Conservation (phyloP, 768 basidiomycete genomes). For the Steccherinum ochraceum region DNA sequence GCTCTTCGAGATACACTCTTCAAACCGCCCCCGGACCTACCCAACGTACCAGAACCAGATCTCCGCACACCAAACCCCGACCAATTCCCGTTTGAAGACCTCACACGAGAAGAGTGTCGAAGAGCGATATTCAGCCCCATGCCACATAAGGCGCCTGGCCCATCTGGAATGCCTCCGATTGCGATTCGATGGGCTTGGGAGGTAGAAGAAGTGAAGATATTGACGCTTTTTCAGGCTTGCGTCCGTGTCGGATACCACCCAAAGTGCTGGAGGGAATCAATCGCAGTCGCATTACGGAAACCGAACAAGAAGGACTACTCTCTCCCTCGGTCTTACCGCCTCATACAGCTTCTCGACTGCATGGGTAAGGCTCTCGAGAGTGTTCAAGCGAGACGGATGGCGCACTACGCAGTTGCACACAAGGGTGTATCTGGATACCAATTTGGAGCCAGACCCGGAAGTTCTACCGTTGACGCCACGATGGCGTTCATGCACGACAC, state of each 20-base stretch:
- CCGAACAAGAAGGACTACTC: slow-evolving; percentile 31
- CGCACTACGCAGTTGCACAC: slow-evolving; percentile 16
- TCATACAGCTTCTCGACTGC: slow-evolving; percentile 29
- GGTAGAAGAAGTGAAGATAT: not conserved
- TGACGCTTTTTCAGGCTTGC: not conserved
- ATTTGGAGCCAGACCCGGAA: slow-evolving; percentile 16
- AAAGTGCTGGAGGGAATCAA: slow-evolving; percentile 15
- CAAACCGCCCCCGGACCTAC: not conserved
- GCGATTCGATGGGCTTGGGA: not conserved
- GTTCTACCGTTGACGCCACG: slow-evolving; percentile 13
- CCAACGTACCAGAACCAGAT: no score
- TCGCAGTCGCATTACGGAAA: slow-evolving; percentile 28
- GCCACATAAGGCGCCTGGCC: not conserved
- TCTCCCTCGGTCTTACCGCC: slow-evolving; percentile 26
- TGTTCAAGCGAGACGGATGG: slow-evolving; percentile 20
- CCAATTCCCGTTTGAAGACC: no score
- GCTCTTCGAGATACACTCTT: not conserved
- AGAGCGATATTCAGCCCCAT: not conserved
- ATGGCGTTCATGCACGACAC: slow-evolving; percentile 17
- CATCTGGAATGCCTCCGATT: not conserved
- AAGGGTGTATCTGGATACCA: slow-evolving; percentile 24
- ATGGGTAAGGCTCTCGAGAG: slow-evolving; percentile 27
- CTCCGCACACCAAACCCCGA: not conserved
- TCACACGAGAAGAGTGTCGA: not conserved
- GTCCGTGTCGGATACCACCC: slow-evolving; percentile 9